A percentile compares a stretch with the other conserved stretches of the same genome.
Conservation (phyloP, 2,329 filamentous ascomycete genomes). For the Aaosphaeria pasadenensis region DNA sequence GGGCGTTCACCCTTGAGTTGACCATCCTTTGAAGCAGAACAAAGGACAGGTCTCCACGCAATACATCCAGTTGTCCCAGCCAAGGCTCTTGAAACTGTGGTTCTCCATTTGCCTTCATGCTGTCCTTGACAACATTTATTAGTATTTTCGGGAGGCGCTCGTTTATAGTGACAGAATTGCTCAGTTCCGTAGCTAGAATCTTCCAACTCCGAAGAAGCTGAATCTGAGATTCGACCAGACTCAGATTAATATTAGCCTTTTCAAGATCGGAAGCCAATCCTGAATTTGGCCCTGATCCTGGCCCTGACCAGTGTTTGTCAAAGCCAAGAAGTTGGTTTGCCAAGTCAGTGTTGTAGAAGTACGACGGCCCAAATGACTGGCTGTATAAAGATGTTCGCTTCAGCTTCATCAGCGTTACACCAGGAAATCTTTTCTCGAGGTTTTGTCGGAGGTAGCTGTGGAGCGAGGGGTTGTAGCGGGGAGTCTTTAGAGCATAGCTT, state of each 20-base stretch:
- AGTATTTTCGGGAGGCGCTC: slow-evolving; percentile 65
- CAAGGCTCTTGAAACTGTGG: slow-evolving; percentile 56
- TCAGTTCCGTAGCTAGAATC: slow-evolving; percentile 79
- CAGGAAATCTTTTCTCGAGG: slow-evolving; percentile 72
- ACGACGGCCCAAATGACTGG: slow-evolving; percentile 67
- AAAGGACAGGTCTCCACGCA: slow-evolving; percentile 76
- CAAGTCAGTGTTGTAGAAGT: slow-evolving; percentile 79
- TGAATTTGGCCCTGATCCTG: slow-evolving; percentile 51
- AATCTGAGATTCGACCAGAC: slow-evolving; percentile 87
- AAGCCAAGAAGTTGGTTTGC: slow-evolving; percentile 74
- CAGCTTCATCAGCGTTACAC: slow-evolving; percentile 72
- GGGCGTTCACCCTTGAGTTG: slow-evolving; percentile 49
- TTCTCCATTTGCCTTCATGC: slow-evolving; percentile 73
- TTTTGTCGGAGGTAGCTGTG: slow-evolving; percentile 85
- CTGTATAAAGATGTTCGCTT: slow-evolving; percentile 69
- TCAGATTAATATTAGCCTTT: slow-evolving; percentile 85
- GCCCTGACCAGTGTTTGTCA: slow-evolving; percentile 69
- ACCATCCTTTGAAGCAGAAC: slow-evolving; percentile 78
- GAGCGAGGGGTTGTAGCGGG: slow-evolving; percentile 81
- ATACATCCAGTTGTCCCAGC: slow-evolving; percentile 72
- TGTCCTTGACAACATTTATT: slow-evolving; percentile 71
- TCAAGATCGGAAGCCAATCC: slow-evolving; percentile 82
- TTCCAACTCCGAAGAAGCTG: slow-evolving; percentile 87
- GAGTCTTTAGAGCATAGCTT: slow-evolving; percentile 73
- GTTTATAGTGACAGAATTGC: slow-evolving; percentile 57